These are phyloP conservation scores for Solanum hybrid DNA, from an alignment of 305 asterid genomes.

Conservation along the genomic window DNA sequence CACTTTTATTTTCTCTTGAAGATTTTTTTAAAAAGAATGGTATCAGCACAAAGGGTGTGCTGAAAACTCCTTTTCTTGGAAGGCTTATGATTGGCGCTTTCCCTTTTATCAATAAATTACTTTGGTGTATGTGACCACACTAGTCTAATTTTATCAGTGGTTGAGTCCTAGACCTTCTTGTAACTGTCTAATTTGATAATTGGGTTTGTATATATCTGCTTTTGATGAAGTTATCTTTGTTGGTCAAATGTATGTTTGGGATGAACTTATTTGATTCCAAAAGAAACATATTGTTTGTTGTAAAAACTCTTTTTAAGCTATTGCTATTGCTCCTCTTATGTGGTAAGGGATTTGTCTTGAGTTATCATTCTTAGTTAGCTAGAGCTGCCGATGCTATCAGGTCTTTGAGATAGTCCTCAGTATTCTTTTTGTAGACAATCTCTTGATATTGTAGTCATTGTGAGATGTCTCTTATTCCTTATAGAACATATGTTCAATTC, in stretches of 20 bases:
- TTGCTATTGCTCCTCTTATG: neutral
- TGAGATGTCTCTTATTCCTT: neutral
- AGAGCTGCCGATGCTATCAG: neutral
- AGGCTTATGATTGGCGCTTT: neutral
- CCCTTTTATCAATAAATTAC: neutral
- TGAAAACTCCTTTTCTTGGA: neutral
- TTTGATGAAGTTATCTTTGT: neutral
- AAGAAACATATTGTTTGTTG: neutral
- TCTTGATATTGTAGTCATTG: slow-evolving; percentile 1
- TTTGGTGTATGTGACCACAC: neutral
- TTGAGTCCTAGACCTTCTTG: neutral
- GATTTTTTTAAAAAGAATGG: neutral
- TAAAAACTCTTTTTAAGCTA: neutral
- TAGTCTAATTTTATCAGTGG: neutral
- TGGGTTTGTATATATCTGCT: neutral
- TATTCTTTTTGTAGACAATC: neutral
- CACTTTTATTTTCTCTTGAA: neutral
- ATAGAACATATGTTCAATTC: neutral
- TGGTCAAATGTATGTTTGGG: neutral
- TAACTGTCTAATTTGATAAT: neutral
- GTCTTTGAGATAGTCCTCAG: neutral
- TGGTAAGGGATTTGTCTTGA: neutral
- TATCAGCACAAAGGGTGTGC: neutral
- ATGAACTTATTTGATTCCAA: neutral
- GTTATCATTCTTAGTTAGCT: neutral